Percentiles rank a stretch among this genome's conserved stretches.
phyloP scores from a whole-genome alignment of 345 rosid genomes.

The Eucalyptus curtisii region DNA sequence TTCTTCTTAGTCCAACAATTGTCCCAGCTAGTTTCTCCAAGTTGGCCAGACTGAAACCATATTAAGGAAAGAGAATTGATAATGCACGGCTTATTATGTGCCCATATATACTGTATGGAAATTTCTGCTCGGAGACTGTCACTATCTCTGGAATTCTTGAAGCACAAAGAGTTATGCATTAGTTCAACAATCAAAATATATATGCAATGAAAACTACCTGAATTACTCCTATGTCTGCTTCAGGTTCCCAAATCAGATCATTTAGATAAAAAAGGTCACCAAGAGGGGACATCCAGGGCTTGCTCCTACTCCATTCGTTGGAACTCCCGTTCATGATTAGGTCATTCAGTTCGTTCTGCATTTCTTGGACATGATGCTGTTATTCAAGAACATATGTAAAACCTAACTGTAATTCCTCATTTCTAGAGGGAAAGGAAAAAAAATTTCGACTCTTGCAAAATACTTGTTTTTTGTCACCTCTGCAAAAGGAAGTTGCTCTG shows the following conservation, averaged over 20 bases:
- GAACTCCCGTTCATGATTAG: background rate
- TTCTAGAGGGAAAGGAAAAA: background rate
- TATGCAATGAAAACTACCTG: background rate
- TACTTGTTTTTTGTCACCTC: background rate
- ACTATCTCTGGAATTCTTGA: too few relatives aligned
- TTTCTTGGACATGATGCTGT: background rate
- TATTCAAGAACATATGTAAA: background rate
- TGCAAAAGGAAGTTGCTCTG: background rate
- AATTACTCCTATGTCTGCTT: background rate
- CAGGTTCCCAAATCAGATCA: background rate
- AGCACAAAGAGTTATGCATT: background rate
- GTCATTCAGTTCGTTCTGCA: background rate
- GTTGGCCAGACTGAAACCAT: background rate
- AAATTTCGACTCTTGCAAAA: background rate
- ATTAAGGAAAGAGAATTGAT: background rate
- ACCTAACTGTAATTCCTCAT: background rate
- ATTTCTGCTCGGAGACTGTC: background rate
- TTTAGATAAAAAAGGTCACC: background rate
- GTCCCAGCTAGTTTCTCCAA: background rate
- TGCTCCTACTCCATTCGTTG: accelerated
- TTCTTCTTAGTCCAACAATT: background rate
- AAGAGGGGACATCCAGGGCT: background rate
- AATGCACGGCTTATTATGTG: background rate
- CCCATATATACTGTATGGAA: background rate
- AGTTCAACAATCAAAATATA: background rate